Evolutionary conservation across 1,284 basidiomycete genomes (phyloP).

Genomic region (Fistulinella cinereoalba): DNA sequence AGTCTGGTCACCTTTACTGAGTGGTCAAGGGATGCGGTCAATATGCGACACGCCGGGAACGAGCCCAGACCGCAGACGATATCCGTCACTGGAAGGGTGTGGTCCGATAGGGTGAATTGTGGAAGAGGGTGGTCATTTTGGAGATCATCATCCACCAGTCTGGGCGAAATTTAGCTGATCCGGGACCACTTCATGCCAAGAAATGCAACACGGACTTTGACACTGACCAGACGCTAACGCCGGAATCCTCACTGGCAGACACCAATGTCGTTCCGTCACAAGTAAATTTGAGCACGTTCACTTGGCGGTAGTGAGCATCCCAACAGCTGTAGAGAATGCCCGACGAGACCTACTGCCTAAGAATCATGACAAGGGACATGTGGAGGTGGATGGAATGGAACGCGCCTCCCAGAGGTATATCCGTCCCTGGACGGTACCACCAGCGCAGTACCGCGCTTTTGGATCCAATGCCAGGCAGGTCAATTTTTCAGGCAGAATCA

Average conservation of each 20-base stretch:
- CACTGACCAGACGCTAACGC: slow-evolving; percentile 86
- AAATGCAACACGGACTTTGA: slow-evolving; percentile 58
- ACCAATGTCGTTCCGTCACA: slow-evolving; percentile 77
- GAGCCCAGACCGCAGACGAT: slow-evolving; percentile 74
- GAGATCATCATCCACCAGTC: slow-evolving; percentile 67
- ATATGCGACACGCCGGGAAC: slow-evolving; percentile 75
- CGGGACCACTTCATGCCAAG: slow-evolving; percentile 10
- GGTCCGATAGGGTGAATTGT: slow-evolving; percentile 83
- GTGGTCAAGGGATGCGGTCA: slow-evolving; percentile 85
- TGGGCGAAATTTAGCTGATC: slow-evolving; percentile 26
- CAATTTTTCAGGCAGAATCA: slow-evolving; percentile 88
- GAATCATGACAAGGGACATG: slow-evolving; percentile 11
- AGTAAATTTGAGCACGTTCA: slow-evolving; percentile 82
- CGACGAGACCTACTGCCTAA: slow-evolving; percentile 67
- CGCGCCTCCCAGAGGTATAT: slow-evolving; percentile 91
- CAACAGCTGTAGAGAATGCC: slow-evolving; percentile 87
- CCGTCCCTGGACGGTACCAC: slow-evolving; percentile 84
- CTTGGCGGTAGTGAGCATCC: slow-evolving; percentile 92
- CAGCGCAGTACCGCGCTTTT: slow-evolving; percentile 76
- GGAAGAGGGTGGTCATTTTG: slow-evolving; percentile 74
- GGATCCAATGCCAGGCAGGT: slow-evolving; percentile 76
- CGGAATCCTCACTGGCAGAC: slow-evolving; percentile 87
- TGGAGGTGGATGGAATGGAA: slow-evolving; percentile 3
- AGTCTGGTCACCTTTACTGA: slow-evolving; percentile 75
- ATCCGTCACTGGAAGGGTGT: slow-evolving; percentile 87